Conservation (phyloP, 2,329 filamentous ascomycete genomes). For the Calonectria pteridis region DNA sequence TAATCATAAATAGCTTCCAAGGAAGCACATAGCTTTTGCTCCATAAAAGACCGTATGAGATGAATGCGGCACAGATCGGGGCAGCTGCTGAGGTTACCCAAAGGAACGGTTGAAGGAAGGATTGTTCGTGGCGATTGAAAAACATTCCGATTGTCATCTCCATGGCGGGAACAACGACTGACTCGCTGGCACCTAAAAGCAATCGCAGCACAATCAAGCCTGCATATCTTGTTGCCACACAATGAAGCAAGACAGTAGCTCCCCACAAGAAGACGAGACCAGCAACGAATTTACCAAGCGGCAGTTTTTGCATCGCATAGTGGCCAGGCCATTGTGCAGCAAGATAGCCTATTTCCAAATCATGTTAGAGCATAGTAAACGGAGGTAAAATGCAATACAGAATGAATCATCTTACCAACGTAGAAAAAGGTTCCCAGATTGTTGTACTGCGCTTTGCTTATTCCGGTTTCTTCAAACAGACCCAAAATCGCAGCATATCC, state of each 20-base stretch:
- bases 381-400: neutral
- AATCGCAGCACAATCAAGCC: conserved; percentile 53
- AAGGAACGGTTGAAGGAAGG: conserved; percentile 48
- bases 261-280: conserved; percentile 51
- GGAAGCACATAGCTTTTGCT: conserved; percentile 47
- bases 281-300: conserved; percentile 52
- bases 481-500: conserved; percentile 56
- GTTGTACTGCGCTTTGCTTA: conserved; percentile 53
- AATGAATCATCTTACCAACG: conserved; percentile 45
- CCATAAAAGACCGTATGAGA: conserved; percentile 56
- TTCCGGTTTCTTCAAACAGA: conserved; percentile 55
- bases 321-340: conserved; percentile 53
- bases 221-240: conserved; percentile 50
- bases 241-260: conserved; percentile 52
- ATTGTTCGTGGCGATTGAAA: conserved; percentile 50
- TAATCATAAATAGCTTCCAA: conserved; percentile 56
- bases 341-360: conserved; percentile 48
- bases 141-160: conserved; percentile 57
- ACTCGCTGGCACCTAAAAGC: conserved; percentile 51
- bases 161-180: conserved; percentile 54
- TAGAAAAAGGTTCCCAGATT: conserved; percentile 58
- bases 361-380: neutral
- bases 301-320: conserved; percentile 54
- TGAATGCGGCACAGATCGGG: conserved; percentile 53
- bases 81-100: conserved; percentile 50